Percentiles rank a stretch among this genome's conserved stretches.
These are phyloP conservation scores for Pecoramyces ruminantium DNA, from an alignment of 192 early-diverging fungal species.

Conservation along the genomic window DNA sequence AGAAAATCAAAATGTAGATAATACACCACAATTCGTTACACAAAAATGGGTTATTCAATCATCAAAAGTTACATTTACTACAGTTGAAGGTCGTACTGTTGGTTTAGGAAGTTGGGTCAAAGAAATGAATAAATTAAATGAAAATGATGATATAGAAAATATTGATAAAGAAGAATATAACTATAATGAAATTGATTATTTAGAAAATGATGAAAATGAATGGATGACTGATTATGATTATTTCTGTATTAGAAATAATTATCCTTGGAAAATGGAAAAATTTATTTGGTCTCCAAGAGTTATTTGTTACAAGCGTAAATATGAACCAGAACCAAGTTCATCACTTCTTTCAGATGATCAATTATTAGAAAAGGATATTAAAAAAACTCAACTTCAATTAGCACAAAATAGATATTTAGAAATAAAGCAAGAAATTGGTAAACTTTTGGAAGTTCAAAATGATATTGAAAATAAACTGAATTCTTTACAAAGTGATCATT, in stretches of 20 bases:
- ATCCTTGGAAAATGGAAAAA: not conserved
- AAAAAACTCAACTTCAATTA: not conserved
- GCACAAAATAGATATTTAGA: not conserved
- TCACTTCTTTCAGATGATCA: not conserved
- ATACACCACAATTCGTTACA: not conserved
- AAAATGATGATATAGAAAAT: not conserved
- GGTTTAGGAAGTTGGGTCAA: not conserved
- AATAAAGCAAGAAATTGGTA: not conserved
- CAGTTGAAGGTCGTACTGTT: not conserved
- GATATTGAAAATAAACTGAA: not conserved
- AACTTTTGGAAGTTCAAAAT: not conserved
- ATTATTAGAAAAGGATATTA: not conserved
- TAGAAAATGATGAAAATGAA: not conserved
- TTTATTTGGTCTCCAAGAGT: not conserved
- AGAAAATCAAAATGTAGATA: not conserved
- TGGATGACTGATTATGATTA: not conserved
- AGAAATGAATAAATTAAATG: not conserved
- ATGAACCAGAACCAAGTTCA: not conserved
- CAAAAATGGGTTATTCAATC: not conserved
- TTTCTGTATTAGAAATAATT: not conserved
- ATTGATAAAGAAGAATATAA: not conserved
- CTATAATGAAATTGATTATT: not conserved
- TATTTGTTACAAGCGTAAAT: not conserved
- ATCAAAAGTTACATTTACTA: not conserved
- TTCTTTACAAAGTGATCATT: not conserved